A percentile compares a stretch with the other conserved stretches of the same genome.
phyloP scores from a whole-genome alignment of 179 eudicot species.

The Gypsophila paniculata region DNA sequence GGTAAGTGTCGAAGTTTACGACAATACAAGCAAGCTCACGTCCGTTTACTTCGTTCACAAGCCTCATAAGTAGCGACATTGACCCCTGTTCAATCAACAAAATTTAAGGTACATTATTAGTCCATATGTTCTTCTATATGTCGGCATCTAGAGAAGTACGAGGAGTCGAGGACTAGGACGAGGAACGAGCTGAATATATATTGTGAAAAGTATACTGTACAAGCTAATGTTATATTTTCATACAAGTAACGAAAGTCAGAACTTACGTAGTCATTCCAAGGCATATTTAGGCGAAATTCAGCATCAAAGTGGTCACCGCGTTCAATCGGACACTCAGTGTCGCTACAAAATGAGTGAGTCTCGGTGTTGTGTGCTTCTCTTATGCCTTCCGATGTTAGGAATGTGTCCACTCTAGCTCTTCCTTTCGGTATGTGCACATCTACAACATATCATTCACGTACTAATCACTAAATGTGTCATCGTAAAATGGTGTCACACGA shows the following conservation, averaged over 20 bases:
- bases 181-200: too few relatives aligned
- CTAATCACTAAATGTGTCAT: too few relatives aligned
- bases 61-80: slow-evolving; percentile 11
- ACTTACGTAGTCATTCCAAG: slow-evolving; percentile 7
- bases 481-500: too few relatives aligned
- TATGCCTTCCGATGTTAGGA: slow-evolving; percentile 4
- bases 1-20: neutral
- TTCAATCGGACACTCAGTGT: slow-evolving; percentile 13
- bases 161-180: too few relatives aligned
- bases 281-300: neutral
- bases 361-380: neutral
- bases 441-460: neutral
- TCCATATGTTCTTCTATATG: too few relatives aligned
- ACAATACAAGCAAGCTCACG: slow-evolving; percentile 12
- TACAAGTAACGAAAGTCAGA: too few relatives aligned
- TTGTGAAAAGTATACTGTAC: too few relatives aligned
- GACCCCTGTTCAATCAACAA: slow-evolving; percentile 6
- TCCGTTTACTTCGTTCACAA: slow-evolving; percentile 14
- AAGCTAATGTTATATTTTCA: too few relatives aligned
- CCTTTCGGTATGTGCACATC: slow-evolving; percentile 11
- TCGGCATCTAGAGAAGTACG: too few relatives aligned
- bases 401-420: slow-evolving; percentile 12
- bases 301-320: slow-evolving; percentile 9
- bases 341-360: slow-evolving; percentile 3
- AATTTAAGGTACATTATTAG: too few relatives aligned